phyloP scores from a whole-genome alignment of 192 early-diverging fungal species.

The Paraglomus occultum region DNA sequence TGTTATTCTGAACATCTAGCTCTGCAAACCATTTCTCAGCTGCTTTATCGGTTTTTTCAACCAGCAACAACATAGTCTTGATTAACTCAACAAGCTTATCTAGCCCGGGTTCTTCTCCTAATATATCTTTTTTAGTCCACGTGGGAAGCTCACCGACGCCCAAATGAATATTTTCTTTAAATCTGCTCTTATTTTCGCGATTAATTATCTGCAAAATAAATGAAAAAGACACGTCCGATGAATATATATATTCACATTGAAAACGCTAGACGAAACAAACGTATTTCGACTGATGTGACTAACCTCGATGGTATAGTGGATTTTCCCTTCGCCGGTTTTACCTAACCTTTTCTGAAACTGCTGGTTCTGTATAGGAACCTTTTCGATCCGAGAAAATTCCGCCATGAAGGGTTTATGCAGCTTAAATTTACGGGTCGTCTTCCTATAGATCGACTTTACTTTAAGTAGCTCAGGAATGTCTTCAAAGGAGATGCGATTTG shows the following conservation, averaged over 20 bases:
- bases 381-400: slow-evolving; percentile 37
- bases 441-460: slow-evolving; percentile 34
- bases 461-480: slow-evolving; percentile 39
- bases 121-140: slow-evolving; percentile 40
- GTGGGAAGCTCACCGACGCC: slow-evolving; percentile 33
- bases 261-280: too few species aligned
- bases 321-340: slow-evolving; percentile 31
- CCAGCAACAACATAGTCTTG: slow-evolving; percentile 35
- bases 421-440: slow-evolving; percentile 32
- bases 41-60: slow-evolving; percentile 35
- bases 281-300: too few species aligned
- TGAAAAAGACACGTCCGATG: not conserved
- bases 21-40: too few species aligned
- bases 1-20: too few species aligned
- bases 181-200: slow-evolving; percentile 17
- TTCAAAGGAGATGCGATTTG: slow-evolving; percentile 35
- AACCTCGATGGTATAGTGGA: slow-evolving; percentile 43
- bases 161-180: slow-evolving; percentile 34
- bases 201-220: slow-evolving; percentile 27
- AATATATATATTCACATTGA: not conserved
- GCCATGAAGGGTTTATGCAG: slow-evolving; percentile 45
- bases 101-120: slow-evolving; percentile 26
- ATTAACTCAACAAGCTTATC: slow-evolving; percentile 32
- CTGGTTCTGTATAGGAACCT: slow-evolving; percentile 29
- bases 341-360: slow-evolving; percentile 32